Conservation (phyloP, 768 basidiomycete species). For the Boletus eberwhitei region DNA sequence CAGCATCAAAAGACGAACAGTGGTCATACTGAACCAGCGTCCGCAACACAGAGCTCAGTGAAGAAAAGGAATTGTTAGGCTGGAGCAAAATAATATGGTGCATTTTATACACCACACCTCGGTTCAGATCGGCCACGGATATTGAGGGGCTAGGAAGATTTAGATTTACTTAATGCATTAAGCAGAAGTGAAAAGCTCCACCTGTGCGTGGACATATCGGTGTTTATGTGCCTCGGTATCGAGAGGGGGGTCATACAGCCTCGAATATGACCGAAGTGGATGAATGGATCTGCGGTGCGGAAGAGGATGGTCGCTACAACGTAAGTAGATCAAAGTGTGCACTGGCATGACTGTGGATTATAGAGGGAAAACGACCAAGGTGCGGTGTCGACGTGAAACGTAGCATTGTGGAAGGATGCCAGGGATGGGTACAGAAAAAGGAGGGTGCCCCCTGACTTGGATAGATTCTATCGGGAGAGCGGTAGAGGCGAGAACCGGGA, state of each 20-base stretch:
- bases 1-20: neutral
- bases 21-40: neutral
- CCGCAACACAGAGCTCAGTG: neutral
- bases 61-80: too few species aligned
- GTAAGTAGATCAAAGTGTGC: neutral
- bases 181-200: too few species aligned
- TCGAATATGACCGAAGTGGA: neutral
- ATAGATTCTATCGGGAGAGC: too few species aligned
- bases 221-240: neutral
- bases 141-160: neutral
- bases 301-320: neutral
- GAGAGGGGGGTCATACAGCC: neutral
- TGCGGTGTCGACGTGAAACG: neutral
- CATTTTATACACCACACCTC: neutral
- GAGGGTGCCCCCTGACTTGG: neutral
- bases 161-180: neutral
- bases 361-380: too few species aligned
- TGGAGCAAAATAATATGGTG: neutral
- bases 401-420: neutral
- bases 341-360: neutral
- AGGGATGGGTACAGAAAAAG: neutral
- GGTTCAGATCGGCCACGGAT: slow-evolving; percentile 25
- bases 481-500: too few species aligned
- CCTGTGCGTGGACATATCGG: slow-evolving; percentile 1
- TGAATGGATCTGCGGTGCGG: neutral